Conservation (phyloP, 192 early-diverging fungal genomes). For the Backusella parvicylindrica region DNA sequence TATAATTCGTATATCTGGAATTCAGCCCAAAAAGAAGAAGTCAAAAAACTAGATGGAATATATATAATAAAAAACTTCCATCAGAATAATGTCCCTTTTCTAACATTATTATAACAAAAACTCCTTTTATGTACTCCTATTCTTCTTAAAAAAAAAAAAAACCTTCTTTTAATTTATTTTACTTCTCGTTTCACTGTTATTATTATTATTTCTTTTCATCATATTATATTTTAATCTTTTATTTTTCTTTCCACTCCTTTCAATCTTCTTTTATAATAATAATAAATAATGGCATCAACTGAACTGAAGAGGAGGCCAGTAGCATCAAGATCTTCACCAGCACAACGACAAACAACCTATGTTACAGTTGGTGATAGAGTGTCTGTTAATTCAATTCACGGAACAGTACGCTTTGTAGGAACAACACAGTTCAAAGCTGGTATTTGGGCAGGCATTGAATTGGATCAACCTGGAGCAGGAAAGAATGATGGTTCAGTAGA, state of each 20-base stretch:
- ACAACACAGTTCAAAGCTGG: constrained; percentile 67
- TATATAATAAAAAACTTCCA: no score
- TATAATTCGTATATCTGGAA: background rate
- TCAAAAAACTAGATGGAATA: background rate
- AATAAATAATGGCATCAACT: background rate
- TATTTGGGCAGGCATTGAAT: constrained; percentile 71
- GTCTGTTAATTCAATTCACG: constrained; percentile 23
- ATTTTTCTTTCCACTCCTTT: background rate
- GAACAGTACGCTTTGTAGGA: constrained; percentile 65
- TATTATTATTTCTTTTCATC: background rate
- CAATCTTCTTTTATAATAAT: background rate
- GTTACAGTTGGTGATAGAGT: constrained; percentile 4
- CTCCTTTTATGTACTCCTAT: constrained; percentile 5
- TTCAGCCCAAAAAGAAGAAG: background rate
- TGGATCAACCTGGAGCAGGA: constrained; percentile 62
- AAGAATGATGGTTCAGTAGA: constrained; percentile 72
- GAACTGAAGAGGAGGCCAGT: background rate
- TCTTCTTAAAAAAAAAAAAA: background rate
- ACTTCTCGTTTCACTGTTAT: background rate
- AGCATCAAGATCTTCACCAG: background rate
- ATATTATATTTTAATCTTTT: background rate
- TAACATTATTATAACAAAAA: background rate
- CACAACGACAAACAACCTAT: background rate
- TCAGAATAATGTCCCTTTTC: background rate
- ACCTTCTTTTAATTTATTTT: constrained; percentile 4